Evolutionary conservation across 345 rosid species (phyloP).

Genomic region (Hibiscus trionum): DNA sequence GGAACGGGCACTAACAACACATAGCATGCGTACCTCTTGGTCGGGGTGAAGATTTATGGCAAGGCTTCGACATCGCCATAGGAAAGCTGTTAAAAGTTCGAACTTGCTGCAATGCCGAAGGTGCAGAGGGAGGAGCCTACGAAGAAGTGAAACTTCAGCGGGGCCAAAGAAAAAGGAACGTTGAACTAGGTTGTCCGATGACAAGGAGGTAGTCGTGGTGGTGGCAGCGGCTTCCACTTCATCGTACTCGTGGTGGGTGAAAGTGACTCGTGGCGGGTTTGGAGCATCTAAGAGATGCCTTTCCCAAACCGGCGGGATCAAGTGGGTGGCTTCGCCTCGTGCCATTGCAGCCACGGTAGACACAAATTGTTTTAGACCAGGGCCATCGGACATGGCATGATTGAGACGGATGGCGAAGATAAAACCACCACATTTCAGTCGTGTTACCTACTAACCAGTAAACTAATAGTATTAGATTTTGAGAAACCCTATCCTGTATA

Average conservation of each 20-base stretch:
- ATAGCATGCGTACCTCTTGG: not conserved
- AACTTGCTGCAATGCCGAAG: constrained; percentile 20
- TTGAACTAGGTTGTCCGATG: constrained; percentile 18
- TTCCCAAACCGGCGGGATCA: constrained; percentile 39
- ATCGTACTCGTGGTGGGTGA: constrained; percentile 42
- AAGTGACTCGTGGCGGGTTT: constrained; percentile 24
- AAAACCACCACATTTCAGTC: constrained; percentile 38
- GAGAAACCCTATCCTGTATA: no score
- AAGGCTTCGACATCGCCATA: constrained; percentile 8
- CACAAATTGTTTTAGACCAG: constrained; percentile 33
- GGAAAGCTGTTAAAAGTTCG: constrained; percentile 38
- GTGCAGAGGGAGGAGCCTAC: constrained; percentile 25
- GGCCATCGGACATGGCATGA: constrained; percentile 43
- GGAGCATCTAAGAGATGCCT: constrained; percentile 31
- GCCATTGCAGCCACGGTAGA: constrained; percentile 34
- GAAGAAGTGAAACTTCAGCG: constrained; percentile 26
- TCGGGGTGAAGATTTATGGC: not conserved
- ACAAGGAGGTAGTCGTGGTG: not conserved
- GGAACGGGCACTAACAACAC: not conserved
- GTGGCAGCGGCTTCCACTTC: constrained; percentile 11
- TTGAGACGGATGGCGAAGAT: constrained; percentile 31
- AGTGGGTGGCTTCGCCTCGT: constrained; percentile 25
- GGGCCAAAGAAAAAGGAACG: constrained; percentile 50
- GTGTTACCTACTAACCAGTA: constrained; percentile 26
- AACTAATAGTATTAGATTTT: not conserved